Conservation (phyloP, 2,329 filamentous ascomycete species). For the Aschersonia sp. region DNA sequence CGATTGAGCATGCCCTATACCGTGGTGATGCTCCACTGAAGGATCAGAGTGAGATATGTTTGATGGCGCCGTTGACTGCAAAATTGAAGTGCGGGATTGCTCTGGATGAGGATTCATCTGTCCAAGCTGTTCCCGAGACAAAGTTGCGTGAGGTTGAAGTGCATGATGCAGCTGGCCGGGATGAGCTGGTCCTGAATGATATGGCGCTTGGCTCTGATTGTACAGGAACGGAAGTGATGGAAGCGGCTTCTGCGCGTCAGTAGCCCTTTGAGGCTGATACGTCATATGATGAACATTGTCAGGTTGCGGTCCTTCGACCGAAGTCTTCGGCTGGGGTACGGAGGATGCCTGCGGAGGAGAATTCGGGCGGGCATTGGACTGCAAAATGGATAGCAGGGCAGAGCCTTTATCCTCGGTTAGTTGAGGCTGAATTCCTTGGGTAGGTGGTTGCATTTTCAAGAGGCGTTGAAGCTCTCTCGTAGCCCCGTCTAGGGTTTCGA, state of each 20-base stretch:
- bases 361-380: conserved; percentile 12
- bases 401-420: conserved; percentile 30
- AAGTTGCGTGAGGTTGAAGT: conserved; percentile 6
- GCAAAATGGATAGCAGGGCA: conserved; percentile 38
- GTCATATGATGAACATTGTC: conserved; percentile 42
- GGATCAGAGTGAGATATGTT: conserved; percentile 7
- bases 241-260: conserved; percentile 14
- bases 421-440: conserved; percentile 28
- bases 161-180: conserved; percentile 6
- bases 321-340: conserved; percentile 40
- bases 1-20: background rate
- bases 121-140: conserved; percentile 9
- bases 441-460: conserved; percentile 39
- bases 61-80: conserved; percentile 22
- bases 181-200: conserved; percentile 7
- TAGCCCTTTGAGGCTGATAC: conserved; percentile 25
- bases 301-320: conserved; percentile 34
- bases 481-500: conserved; percentile 34
- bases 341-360: conserved; percentile 20
- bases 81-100: conserved; percentile 7
- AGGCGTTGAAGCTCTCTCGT: conserved; percentile 38
- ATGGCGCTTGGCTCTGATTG: conserved; percentile 7
- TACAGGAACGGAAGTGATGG: conserved; percentile 14
- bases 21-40: background rate
- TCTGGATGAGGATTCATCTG: too few relatives aligned